Conservation (phyloP, 805 yeast species). For the Metschnikowia dekortorum region DNA sequence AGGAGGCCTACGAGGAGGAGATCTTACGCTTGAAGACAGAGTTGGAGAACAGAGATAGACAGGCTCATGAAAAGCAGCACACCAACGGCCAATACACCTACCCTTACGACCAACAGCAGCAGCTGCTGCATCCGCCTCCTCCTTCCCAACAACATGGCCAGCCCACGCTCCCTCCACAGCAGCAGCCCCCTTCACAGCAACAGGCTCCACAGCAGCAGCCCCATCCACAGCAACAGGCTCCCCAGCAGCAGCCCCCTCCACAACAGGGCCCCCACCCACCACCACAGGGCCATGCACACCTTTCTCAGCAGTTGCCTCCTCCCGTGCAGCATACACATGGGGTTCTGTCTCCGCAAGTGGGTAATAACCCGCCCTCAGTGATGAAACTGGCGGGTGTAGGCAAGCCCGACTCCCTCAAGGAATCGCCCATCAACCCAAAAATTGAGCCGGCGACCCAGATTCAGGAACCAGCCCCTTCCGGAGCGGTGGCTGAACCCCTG, state of each 20-base stretch:
- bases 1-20: conserved; percentile 94
- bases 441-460: conserved; percentile 13
- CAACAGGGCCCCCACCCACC: background rate
- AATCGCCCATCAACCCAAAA: conserved; percentile 13
- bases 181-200: conserved; percentile 10
- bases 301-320: conserved; percentile 3
- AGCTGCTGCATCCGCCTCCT: conserved; percentile 13
- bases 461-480: conserved; percentile 19
- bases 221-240: background rate
- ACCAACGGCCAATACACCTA: conserved; percentile 40
- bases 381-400: background rate
- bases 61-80: conserved; percentile 30
- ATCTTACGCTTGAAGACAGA: conserved; percentile 80
- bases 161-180: conserved; percentile 16
- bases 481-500: conserved; percentile 7
- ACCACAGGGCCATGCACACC: background rate
- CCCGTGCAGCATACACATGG: conserved; percentile 1
- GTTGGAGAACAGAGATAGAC: conserved; percentile 75
- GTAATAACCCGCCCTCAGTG: conserved; percentile 1
- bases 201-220: conserved; percentile 4
- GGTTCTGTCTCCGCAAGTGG: conserved; percentile 1
- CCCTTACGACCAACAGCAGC: conserved; percentile 28
- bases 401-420: conserved; percentile 2
- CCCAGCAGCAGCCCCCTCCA: background rate
- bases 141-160: conserved; percentile 23